phyloP scores from a whole-genome alignment of 2,329 filamentous ascomycete species.

The Fusarium proliferatum region DNA sequence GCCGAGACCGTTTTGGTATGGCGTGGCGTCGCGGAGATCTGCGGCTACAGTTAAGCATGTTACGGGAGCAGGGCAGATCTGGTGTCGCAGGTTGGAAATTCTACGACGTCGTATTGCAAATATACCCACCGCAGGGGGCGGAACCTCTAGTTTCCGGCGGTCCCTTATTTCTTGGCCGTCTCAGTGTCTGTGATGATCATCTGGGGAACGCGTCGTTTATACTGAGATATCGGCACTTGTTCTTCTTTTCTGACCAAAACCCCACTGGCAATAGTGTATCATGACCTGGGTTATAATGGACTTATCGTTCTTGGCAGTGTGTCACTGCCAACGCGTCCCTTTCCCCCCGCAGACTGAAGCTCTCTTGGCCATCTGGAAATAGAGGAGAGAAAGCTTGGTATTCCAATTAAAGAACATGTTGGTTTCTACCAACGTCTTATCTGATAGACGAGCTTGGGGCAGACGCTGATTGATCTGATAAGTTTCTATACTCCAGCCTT shows the following conservation, averaged over 20 bases:
- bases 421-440: not conserved
- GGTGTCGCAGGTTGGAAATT: not conserved
- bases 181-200: not conserved
- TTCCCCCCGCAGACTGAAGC: not conserved
- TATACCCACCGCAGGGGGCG: not conserved
- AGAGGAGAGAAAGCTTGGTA: not conserved
- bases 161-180: conserved; percentile 7
- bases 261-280: not conserved
- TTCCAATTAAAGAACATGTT: not conserved
- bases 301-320: not conserved
- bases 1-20: not conserved
- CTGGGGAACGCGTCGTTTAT: not conserved
- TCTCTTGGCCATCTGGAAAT: not conserved
- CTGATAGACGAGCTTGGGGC: not conserved
- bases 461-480: not conserved
- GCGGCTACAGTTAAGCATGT: conserved; percentile 8
- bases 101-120: not conserved
- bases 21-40: conserved; percentile 3
- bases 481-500: not conserved
- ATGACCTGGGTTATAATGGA: not conserved
- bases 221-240: not conserved
- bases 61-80: conserved; percentile 10
- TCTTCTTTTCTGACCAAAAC: not conserved
- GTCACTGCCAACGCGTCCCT: not conserved
- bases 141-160: not conserved